Percentiles rank a stretch among this genome's conserved stretches.
These are phyloP conservation scores for Fraxinus pennsylvanica DNA, from an alignment of 257 asterid species.

Conservation along the genomic window DNA sequence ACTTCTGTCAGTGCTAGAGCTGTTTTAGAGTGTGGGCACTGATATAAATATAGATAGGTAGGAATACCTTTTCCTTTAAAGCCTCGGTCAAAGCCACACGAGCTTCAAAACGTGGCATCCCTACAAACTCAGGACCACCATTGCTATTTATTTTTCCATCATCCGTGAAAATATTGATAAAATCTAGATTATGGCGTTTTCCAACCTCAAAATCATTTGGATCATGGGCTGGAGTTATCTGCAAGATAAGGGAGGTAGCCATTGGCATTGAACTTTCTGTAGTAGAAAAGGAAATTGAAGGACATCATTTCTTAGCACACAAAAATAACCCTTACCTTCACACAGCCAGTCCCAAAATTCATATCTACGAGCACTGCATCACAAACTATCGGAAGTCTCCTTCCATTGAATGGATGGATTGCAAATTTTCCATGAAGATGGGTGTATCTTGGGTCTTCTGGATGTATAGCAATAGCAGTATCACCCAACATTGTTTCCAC, in stretches of 20 bases:
- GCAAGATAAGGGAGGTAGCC: conserved; percentile 31
- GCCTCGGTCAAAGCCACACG: conserved; percentile 81
- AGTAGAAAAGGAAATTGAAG: conserved; percentile 10
- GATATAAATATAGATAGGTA: not conserved
- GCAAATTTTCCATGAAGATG: conserved; percentile 88
- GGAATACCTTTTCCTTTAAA: conserved; percentile 63
- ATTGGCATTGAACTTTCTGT: conserved; percentile 24
- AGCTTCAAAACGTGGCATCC: conserved; percentile 88
- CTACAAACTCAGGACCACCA: conserved; percentile 74
- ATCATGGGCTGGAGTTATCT: conserved; percentile 99
- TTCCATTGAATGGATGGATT: conserved; percentile 82
- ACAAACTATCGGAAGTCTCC: conserved; percentile 88
- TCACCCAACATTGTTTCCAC: conserved; percentile 98
- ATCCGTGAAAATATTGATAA: conserved; percentile 84
- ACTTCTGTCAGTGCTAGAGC: conserved; percentile 16
- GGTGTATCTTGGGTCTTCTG: conserved; percentile 75
- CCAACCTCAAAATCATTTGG: conserved; percentile 98
- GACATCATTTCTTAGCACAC: conserved; percentile 16
- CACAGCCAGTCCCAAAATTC: conserved; percentile 98
- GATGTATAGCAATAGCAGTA: conserved; percentile 95
- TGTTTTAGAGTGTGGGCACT: not conserved
- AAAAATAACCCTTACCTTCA: conserved; percentile 55
- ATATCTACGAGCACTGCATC: conserved; percentile 84
- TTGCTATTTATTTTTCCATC: conserved; percentile 90
- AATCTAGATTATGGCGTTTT: conserved; percentile 86